Percentiles rank a stretch among this genome's conserved stretches.
Conservation (phyloP, 225 moss, liverwort and hornwort genomes). For the Straminergon stramineum region DNA sequence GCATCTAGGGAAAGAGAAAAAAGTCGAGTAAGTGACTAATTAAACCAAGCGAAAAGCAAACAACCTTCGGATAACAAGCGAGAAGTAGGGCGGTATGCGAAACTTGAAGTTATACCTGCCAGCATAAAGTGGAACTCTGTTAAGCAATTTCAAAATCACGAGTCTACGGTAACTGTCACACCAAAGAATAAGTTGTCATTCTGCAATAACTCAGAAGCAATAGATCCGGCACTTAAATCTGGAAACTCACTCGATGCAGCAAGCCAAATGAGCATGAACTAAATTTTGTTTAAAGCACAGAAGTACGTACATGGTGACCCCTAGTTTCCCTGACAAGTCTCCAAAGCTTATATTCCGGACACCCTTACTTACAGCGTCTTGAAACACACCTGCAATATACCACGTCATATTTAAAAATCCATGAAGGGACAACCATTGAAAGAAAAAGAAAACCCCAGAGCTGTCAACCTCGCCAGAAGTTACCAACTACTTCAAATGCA, state of each 20-base stretch:
- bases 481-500: not conserved
- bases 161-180: not conserved
- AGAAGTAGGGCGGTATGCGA: conserved; percentile 89
- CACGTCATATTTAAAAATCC: not conserved
- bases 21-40: not conserved
- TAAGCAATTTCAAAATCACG: not conserved
- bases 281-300: not conserved
- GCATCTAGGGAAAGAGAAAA: not conserved
- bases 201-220: not conserved
- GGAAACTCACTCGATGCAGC: not conserved
- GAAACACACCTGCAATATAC: conserved; percentile 65
- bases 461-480: not conserved
- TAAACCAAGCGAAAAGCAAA: not conserved
- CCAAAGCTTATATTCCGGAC: conserved; percentile 96
- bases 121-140: not conserved
- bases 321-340: conserved; percentile 86
- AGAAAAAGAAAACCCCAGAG: not conserved
- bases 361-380: conserved; percentile 87
- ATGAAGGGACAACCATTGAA: not conserved
- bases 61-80: conserved; percentile 95
- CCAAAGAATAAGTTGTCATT: not conserved
- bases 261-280: not conserved
- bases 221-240: not conserved
- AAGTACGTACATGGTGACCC: conserved; percentile 70
- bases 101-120: conserved; percentile 90